phyloP scores from a whole-genome alignment of 139 green algal species.

The Pedinophyceae sp. region DNA sequence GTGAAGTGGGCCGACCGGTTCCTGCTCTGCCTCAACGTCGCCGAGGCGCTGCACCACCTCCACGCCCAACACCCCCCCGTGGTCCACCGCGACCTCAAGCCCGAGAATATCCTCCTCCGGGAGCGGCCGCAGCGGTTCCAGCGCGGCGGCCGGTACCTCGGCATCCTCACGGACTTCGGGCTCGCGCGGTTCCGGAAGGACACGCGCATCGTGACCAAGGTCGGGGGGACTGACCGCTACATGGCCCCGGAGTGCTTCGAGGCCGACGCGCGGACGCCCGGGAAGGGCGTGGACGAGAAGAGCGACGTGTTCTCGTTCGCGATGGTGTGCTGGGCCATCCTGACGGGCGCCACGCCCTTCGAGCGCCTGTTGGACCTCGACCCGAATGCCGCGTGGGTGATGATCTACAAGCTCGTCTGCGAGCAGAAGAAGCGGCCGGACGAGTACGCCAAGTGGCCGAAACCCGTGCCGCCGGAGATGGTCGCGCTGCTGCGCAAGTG shows the following conservation, averaged over 20 bases:
- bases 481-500: not conserved
- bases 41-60: not conserved
- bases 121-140: not conserved
- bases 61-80: not conserved
- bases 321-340: constrained; percentile 1
- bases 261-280: too few species aligned
- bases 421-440: not conserved
- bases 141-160: not conserved
- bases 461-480: not conserved
- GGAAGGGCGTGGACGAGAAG: not conserved
- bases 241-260: not conserved
- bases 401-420: not conserved
- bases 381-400: not conserved
- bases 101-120: not conserved
- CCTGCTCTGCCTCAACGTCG: not conserved
- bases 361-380: not conserved
- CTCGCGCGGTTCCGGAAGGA: not conserved
- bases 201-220: not conserved
- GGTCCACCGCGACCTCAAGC: not conserved
- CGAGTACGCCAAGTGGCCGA: not conserved
- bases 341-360: not conserved
- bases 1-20: not conserved
- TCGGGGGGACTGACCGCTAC: not conserved
- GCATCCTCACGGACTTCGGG: not conserved
- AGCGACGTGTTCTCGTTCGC: not conserved